Conservation (phyloP, 306 rosid species). For the Neltuma alba region DNA sequence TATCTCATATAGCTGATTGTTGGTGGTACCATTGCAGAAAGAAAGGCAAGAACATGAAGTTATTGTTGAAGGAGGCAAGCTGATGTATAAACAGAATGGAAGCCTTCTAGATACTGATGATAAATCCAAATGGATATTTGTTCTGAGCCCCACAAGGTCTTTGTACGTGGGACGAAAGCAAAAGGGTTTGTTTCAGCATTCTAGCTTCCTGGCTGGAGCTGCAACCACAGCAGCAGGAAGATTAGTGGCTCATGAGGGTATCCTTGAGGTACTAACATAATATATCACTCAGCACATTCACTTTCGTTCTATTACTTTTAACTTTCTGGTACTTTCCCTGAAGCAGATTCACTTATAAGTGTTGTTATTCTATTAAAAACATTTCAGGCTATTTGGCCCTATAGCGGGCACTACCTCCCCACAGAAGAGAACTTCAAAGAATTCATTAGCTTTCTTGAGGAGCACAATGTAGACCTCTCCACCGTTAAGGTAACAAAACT, state of each 20-base stretch:
- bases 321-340: background rate
- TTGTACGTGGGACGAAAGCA: slow-evolving; percentile 81
- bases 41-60: slow-evolving; percentile 86
- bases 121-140: slow-evolving; percentile 89
- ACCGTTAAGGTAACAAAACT: slow-evolving; percentile 70
- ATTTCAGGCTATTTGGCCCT: slow-evolving; percentile 92
- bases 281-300: background rate
- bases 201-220: slow-evolving; percentile 88
- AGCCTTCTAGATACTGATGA: slow-evolving; percentile 54
- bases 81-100: slow-evolving; percentile 56
- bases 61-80: slow-evolving; percentile 65
- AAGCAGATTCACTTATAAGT: slow-evolving; percentile 17
- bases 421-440: slow-evolving; percentile 89
- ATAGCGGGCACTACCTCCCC: slow-evolving; percentile 95
- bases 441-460: slow-evolving; percentile 75
- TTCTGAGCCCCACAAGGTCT: slow-evolving; percentile 78
- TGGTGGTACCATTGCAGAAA: slow-evolving; percentile 46
- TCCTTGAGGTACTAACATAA: slow-evolving; percentile 56
- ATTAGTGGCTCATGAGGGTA: slow-evolving; percentile 72
- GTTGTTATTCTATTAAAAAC: background rate
- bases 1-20: background rate
- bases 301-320: background rate
- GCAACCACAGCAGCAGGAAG: slow-evolving; percentile 97
- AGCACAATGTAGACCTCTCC: slow-evolving; percentile 79
- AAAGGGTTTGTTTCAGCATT: slow-evolving; percentile 87